Percentiles rank a stretch among this genome's conserved stretches.
Conservation (phyloP, 139 green algal species). For the Pedinophyceae sp. region DNA sequence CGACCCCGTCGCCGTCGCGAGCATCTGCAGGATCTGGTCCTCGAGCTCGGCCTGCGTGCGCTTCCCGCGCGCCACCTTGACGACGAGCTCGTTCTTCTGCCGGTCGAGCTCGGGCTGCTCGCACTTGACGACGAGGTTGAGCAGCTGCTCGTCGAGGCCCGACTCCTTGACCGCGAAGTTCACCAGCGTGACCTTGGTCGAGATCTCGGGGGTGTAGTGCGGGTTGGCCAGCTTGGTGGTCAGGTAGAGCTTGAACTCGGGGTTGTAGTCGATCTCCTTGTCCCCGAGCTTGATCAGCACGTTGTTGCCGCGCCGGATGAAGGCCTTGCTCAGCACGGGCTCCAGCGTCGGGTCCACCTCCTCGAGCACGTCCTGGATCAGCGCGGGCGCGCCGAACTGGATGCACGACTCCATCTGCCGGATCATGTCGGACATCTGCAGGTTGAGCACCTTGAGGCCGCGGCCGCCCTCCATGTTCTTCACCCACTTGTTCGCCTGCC, state of each 20-base stretch:
- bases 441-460: constrained; percentile 48
- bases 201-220: constrained; percentile 71
- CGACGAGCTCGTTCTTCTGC: constrained; percentile 79
- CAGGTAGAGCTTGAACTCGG: constrained; percentile 71
- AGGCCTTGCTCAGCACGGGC: constrained; percentile 50
- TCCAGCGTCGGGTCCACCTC: constrained; percentile 66
- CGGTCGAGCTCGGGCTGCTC: constrained; percentile 66
- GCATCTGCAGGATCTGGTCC: constrained; percentile 57
- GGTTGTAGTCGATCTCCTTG: constrained; percentile 69
- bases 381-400: constrained; percentile 56
- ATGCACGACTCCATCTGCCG: constrained; percentile 62
- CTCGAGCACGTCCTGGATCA: constrained; percentile 53
- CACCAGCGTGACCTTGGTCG: constrained; percentile 43
- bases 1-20: constrained; percentile 45
- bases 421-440: constrained; percentile 53
- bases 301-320: constrained; percentile 61
- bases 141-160: constrained; percentile 67
- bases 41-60: constrained; percentile 59
- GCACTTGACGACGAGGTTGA: constrained; percentile 52
- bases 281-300: constrained; percentile 68
- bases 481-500: constrained; percentile 25
- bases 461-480: constrained; percentile 53
- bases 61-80: constrained; percentile 63
- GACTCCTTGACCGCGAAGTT: constrained; percentile 37
- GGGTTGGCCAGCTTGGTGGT: constrained; percentile 77